Percentiles rank a stretch among this genome's conserved stretches.
Evolutionary conservation across 1,139 yeast species (phyloP).

Genomic region (Taphrina deformans): DNA sequence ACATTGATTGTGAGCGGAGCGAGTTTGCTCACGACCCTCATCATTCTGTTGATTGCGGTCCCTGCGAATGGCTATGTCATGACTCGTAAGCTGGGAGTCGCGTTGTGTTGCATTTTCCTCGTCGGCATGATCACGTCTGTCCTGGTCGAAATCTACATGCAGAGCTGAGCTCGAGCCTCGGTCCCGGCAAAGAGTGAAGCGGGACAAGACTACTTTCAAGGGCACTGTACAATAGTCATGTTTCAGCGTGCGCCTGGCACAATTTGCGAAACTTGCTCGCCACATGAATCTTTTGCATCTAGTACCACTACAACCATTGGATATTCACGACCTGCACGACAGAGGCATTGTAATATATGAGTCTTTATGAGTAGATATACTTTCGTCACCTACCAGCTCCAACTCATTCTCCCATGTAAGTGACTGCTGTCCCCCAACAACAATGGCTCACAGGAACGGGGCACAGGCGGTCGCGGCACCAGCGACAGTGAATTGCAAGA

Average conservation of each 20-base stretch:
- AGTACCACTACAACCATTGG: too few relatives aligned
- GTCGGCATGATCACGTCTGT: conserved; percentile 44
- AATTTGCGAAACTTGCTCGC: background rate
- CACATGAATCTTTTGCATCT: background rate
- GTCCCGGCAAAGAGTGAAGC: background rate
- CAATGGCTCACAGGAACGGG: background rate
- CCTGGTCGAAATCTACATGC: conserved; percentile 21
- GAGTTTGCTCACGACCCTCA: conserved; percentile 57
- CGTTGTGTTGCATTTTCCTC: conserved; percentile 59
- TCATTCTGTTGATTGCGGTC: conserved; percentile 56
- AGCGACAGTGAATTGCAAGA: background rate
- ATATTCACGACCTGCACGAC: too few relatives aligned
- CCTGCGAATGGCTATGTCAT: conserved; percentile 69
- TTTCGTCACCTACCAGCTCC: too few relatives aligned
- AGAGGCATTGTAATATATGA: background rate
- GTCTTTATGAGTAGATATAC: too few relatives aligned
- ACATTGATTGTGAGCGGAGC: conserved; percentile 56
- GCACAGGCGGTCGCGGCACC: background rate
- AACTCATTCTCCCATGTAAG: too few relatives aligned
- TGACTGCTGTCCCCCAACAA: too few relatives aligned
- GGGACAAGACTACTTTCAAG: background rate
- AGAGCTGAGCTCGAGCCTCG: background rate
- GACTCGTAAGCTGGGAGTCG: conserved; percentile 57
- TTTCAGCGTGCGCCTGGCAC: background rate
- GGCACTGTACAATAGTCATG: background rate